Evolutionary conservation across 306 rosid genomes (phyloP).

Genomic region (Pachyrhizus erosus): DNA sequence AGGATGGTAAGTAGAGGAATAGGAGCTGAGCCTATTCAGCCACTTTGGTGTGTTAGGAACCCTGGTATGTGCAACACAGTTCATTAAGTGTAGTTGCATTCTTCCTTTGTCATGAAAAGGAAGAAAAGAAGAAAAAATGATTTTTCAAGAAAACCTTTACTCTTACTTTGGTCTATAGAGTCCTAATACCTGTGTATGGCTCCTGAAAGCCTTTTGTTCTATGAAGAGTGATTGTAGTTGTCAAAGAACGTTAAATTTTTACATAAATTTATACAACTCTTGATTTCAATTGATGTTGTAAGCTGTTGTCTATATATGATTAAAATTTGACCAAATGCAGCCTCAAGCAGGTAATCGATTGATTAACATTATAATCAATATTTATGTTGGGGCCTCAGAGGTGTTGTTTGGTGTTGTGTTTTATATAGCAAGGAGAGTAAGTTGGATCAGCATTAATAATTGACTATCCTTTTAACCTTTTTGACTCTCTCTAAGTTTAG

Average conservation of each 20-base stretch:
- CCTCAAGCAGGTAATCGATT: background rate
- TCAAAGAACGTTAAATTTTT: background rate
- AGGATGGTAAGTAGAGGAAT: slow-evolving; percentile 81
- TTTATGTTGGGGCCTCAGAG: background rate
- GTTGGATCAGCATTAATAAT: background rate
- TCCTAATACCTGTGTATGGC: background rate
- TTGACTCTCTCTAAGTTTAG: no score
- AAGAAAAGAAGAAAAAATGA: background rate
- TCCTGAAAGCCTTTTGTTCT: background rate
- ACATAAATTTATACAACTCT: background rate
- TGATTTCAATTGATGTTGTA: slow-evolving; percentile 10
- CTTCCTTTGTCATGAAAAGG: background rate
- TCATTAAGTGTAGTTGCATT: slow-evolving; percentile 31
- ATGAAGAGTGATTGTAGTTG: slow-evolving; percentile 18
- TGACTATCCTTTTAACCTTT: background rate
- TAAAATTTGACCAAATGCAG: no score
- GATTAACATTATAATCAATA: background rate
- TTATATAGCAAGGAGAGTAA: background rate
- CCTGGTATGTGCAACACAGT: slow-evolving; percentile 85
- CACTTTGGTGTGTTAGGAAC: slow-evolving; percentile 87
- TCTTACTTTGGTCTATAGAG: background rate
- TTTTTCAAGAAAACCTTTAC: background rate
- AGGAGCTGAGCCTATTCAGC: slow-evolving; percentile 88
- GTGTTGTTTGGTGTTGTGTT: background rate
- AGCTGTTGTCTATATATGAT: background rate